Evolutionary conservation across 2,329 filamentous ascomycete species (phyloP), one percentile per base, ranked within the genome.

Genomic region (Neonectria neomacrospora): DNA sequence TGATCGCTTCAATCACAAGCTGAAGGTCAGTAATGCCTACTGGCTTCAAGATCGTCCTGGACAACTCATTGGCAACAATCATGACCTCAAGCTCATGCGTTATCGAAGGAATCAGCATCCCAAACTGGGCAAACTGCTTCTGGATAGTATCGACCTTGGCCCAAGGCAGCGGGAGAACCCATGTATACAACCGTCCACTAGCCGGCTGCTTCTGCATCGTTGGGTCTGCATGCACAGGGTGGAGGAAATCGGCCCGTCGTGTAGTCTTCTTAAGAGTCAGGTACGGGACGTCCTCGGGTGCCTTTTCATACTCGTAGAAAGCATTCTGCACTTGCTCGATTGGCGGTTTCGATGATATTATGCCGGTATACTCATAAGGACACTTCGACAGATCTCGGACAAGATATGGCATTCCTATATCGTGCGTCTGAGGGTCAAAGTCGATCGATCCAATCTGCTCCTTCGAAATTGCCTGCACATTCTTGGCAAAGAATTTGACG

Each of bases 61-160:
- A 83, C 3, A 97, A 79, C 48, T 85, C 79, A 5, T 86, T 79
- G 0, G 90, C 91, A 8, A 92, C 80, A 23, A 95, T 78, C 26
- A 85, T 80, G 0, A 88, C 80, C 66, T 91, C 91, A 2, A 95
- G 71, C n/a, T 86, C 86, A 67, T 93, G 87, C 16, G 91, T 80
- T 37, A 97, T 87, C 0, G 88, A 89, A 0, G 94, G 93, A 5
- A 96, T 83, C 39, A 96, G 82, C 56, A 90, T 80, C 2, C 83
- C 86, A 28, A 89, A 82, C 48, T 81, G 77, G 1, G 79, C 80
- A 61, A 82, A 80, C 8, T 76, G 75, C 7, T 80, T 71, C 1
- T 83, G 80, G 2, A 87, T 69, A 2, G 69, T 67, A 63, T 90
- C 87, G 0, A 86, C 75, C 0, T 73, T 82, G 57, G 87, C 87